Conservation (phyloP, 2,329 filamentous ascomycete genomes). For the Aspergillus sp. region DNA sequence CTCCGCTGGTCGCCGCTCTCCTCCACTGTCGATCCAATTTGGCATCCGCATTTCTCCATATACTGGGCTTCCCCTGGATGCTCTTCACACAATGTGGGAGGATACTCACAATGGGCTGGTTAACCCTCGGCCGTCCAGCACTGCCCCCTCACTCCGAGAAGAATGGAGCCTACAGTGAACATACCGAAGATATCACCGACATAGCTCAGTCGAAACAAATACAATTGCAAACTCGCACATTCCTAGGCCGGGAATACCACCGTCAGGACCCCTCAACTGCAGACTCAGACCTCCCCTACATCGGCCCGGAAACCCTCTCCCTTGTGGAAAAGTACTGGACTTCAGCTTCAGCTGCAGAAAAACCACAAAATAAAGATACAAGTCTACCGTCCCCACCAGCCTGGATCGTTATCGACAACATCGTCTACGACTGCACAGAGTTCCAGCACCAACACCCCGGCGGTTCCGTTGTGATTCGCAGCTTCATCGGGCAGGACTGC, state of each 20-base stretch:
- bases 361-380: not conserved
- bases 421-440: slow-evolving; percentile 1
- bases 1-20: not conserved
- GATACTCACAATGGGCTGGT: not conserved
- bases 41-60: not conserved
- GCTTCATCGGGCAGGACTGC: slow-evolving; percentile 32
- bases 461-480: slow-evolving; percentile 27
- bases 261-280: not conserved
- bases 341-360: not conserved
- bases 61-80: not conserved
- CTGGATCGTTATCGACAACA: not conserved
- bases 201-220: not conserved
- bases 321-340: not conserved
- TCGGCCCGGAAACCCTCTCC: not conserved
- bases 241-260: not conserved
- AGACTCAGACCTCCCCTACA: not conserved
- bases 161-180: not conserved
- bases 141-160: not conserved
- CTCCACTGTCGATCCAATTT: no score
- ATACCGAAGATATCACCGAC: not conserved
- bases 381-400: not conserved
- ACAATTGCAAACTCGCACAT: not conserved
- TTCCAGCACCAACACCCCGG: slow-evolving; percentile 27
- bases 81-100: not conserved
- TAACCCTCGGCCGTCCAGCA: not conserved